Evolutionary conservation across 305 asterid genomes (phyloP).

Genomic region (Solanum aculeatissimum): DNA sequence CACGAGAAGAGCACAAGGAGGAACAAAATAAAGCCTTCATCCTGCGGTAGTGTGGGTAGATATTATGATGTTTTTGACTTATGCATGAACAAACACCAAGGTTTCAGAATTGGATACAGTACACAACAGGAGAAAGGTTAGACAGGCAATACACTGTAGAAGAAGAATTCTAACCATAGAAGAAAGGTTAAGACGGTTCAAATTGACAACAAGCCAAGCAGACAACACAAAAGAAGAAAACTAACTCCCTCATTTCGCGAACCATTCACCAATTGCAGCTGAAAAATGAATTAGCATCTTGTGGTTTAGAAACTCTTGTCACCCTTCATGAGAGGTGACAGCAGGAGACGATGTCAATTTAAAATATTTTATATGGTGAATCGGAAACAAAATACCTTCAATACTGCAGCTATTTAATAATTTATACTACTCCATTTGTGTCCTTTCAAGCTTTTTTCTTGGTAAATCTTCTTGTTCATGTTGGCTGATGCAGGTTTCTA

Average conservation of each 20-base stretch:
- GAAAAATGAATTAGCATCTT: neutral
- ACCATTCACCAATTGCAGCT: neutral
- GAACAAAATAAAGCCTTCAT: neutral
- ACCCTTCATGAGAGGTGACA: neutral
- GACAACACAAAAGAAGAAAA: neutral
- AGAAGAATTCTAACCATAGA: neutral
- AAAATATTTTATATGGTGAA: neutral
- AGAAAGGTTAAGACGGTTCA: neutral
- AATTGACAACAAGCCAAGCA: neutral
- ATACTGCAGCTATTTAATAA: no score
- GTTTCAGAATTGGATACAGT: neutral
- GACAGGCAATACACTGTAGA: neutral
- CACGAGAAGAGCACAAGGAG: neutral
- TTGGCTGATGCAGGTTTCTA: no score
- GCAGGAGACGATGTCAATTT: neutral
- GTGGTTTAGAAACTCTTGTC: neutral
- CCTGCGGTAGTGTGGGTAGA: neutral
- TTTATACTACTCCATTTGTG: no score
- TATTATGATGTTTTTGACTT: neutral
- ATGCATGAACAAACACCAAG: neutral
- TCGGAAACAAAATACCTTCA: no score
- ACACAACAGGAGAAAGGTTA: neutral
- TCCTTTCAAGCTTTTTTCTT: no score
- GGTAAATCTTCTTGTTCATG: no score
- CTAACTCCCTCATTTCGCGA: neutral